Conservation (phyloP, 1,284 basidiomycete genomes). For the Ceratobasidium theobromae region DNA sequence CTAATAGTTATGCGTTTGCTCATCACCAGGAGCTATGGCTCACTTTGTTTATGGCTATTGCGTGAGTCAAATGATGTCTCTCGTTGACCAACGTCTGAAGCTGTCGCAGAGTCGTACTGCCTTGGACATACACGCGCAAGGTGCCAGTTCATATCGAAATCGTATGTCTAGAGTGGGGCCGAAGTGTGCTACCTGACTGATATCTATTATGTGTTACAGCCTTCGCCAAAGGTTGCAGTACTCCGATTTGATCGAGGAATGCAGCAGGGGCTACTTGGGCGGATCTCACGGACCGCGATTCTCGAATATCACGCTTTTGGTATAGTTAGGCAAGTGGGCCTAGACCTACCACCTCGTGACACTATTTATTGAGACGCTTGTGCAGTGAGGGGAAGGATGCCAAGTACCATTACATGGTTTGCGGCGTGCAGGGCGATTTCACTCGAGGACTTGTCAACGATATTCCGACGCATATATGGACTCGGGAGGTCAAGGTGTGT, state of each 20-base stretch:
- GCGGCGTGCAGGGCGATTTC: constrained; percentile 77
- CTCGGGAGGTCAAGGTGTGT: constrained; percentile 66
- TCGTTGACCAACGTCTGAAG: constrained; percentile 13
- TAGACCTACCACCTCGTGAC: not conserved
- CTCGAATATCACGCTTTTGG: constrained; percentile 70
- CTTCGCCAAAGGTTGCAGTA: constrained; percentile 65
- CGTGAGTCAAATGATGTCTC: constrained; percentile 50
- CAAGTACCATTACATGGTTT: constrained; percentile 73
- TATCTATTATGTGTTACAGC: constrained; percentile 45
- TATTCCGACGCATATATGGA: constrained; percentile 70
- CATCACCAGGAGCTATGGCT: constrained; percentile 76
- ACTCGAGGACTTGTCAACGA: constrained; percentile 67
- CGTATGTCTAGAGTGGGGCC: constrained; percentile 48
- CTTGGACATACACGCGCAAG: constrained; percentile 73
- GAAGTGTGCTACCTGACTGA: not conserved
- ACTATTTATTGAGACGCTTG: not conserved
- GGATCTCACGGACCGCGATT: constrained; percentile 61
- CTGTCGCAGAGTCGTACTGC: constrained; percentile 58
- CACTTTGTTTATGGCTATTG: constrained; percentile 65
- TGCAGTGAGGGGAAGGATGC: constrained; percentile 64
- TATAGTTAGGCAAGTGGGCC: constrained; percentile 49
- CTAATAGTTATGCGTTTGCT: constrained; percentile 55
- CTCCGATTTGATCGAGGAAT: constrained; percentile 68
- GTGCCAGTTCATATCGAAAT: constrained; percentile 73
- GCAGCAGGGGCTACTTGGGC: constrained; percentile 64